Base-by-base conservation (phyloP, 371 early-diverging fungal species). In the Apophysomyces variabilis region DNA sequence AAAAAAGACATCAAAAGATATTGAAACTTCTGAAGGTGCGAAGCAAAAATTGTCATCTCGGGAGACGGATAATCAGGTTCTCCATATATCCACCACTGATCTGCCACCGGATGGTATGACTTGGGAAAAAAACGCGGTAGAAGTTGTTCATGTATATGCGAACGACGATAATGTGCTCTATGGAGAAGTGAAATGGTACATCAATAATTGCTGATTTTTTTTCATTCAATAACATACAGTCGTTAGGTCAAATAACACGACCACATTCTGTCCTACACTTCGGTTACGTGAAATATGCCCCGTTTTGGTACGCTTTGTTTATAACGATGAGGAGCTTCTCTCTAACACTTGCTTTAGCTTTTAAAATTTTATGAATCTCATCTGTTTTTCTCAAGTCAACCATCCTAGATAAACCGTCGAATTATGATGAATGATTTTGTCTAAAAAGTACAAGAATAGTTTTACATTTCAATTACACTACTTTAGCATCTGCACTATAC, bases 121-220 rank as follows among this genome's bases (percentile, higher is more conserved):
- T 21, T 50, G 54, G 54, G 54, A 50, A 21, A 50, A 50, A 26
- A 18, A 50, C 4, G 54, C 54, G 1, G 21, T 50, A 50, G 16
- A 16, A 9, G 54, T 50, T 26, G 21, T 50, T 50, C 54, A 50
- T 50, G 54, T 50, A 26, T 50, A 50, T 50, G 54, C 54, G 21
- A 50, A 21, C 21, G 32, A 50, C 7, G 21, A 50, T n/a, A 50
- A 50, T 21, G 21, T 50, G 5, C 11, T 50, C 7, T 50, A 50
- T 50, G 54, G 54, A 50, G 54, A 50, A 21, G 54, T 50, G 21
- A 50, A 50, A 50, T 50, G 54, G 54, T 50, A 50, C 11, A 9
- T 26, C 3, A 18, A 50, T 47, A 9, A 18, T 14, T 47, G 47
- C 1, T 43, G 43, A 3, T 43, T 14, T 47, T 14, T 13, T 16